Percentiles rank a stretch among this genome's conserved stretches.
Conservation (phyloP, 2,329 filamentous ascomycete genomes). For the Aspergillus ochraceus region DNA sequence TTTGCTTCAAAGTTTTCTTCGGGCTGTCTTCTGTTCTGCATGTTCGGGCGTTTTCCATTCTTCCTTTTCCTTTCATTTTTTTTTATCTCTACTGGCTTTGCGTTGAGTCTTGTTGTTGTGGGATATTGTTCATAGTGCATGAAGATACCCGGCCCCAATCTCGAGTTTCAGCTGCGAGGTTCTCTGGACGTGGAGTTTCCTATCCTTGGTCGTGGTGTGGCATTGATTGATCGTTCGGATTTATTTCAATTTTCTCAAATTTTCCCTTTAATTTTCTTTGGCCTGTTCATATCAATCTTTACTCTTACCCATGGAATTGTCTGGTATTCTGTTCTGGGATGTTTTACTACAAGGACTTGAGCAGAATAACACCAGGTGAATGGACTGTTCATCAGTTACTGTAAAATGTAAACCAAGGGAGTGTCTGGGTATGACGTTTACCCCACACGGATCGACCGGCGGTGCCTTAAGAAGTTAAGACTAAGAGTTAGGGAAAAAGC, state of each 20-base stretch:
- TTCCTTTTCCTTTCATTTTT: slow-evolving; percentile 10
- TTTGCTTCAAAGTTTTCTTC: slow-evolving; percentile 7
- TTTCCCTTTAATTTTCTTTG: not conserved
- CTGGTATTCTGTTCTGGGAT: not conserved
- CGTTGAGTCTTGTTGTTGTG: slow-evolving; percentile 5
- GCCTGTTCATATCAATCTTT: slow-evolving; percentile 14
- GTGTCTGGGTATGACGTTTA: slow-evolving; percentile 12
- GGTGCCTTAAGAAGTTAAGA: not conserved
- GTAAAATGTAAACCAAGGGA: not conserved
- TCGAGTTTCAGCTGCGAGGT: slow-evolving; percentile 22
- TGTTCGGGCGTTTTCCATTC: slow-evolving; percentile 25
- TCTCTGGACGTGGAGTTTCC: slow-evolving; percentile 23
- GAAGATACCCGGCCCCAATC: slow-evolving; percentile 35
- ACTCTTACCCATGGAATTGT: slow-evolving; percentile 4
- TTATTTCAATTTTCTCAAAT: not conserved
- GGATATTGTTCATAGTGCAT: slow-evolving; percentile 34
- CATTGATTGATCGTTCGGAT: slow-evolving; percentile 18
- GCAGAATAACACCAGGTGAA: not conserved
- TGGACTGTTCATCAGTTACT: not conserved
- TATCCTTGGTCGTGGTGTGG: slow-evolving; percentile 26
- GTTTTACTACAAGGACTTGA: not conserved
- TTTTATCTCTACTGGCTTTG: not conserved
- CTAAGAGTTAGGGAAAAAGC: too few species aligned
- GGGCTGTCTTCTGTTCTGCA: slow-evolving; percentile 22
- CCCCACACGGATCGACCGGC: slow-evolving; percentile 14